Evolutionary conservation across 352 stramenopile genomes (phyloP), one percentile per base, ranked within the genome.

Genomic region (Globisporangium emineosum): DNA sequence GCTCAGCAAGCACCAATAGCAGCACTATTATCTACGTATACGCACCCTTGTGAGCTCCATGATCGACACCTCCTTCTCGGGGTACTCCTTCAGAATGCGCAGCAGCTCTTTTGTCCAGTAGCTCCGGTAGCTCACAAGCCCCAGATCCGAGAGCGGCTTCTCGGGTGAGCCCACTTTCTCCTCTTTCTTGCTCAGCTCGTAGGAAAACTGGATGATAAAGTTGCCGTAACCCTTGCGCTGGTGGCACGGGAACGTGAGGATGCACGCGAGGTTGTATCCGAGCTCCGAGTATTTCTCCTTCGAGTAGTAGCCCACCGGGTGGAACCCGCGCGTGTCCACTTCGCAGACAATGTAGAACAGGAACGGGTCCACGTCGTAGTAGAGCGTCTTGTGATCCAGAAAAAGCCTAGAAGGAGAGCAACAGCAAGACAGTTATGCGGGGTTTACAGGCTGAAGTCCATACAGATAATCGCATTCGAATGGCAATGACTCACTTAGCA

Each of bases 281-380:
- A 99, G 88, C 51, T 96, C 84, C 23, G 91, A 98, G 57, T 97
- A 84, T 70, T 99, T 99, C 73, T 99, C 98, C 75, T 99, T 99
- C 35, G 91, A 98, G 75, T 99, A 99, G 75, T 99, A 99, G 9
- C 97, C 98, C 10, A 99, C 96, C 37, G 97, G 93, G 69, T 99
- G 96, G 64, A 96, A 96, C 12, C 94, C 85, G 17, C 82, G 81
- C 42, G 64, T 75, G 74, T 98, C 94, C 2, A 98, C 91, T 67
- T 99, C 90, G 59, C 94, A 99, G 47, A 99, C 84, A 23, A 99
- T 86, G 78, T 99, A 99, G 82, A 99, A 99, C 32, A 98, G 89
- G 73, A 99, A 99, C 33, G 98, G 98, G 68, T 99, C 97, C 4
- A 99, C 97, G 67, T 99, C 97, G 81, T 99, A 99, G 79, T 99